Evolutionary conservation across 2,329 filamentous ascomycete species (phyloP), one percentile per base, ranked within the genome.

Genomic region (Penicillium sp.): DNA sequence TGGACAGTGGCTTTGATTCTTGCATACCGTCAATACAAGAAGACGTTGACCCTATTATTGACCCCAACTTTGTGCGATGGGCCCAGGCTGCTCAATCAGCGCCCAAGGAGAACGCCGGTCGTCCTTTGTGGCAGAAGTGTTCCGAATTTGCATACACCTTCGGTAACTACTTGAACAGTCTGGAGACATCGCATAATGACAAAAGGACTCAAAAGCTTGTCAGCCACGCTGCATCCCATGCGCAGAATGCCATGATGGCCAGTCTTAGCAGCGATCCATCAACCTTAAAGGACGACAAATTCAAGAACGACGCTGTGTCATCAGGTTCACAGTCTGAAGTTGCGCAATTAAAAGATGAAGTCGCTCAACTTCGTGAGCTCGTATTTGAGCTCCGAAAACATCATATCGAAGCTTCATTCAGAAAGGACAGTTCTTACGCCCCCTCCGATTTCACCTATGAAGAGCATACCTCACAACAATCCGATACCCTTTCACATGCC

Each of bases 1-100:
- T 76, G 6, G 60, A 67, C 21, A 72, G 71, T 54, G 74, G 75
- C 4, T 72, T 78, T 46, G 62, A 72, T 37, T 69, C 69, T 52
- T 55, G 48, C 8, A 54, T 63, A 19, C 67, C 69, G 16, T 47
- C 59, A 31, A 57, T 64, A 39, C 70, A 74, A 46, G n/a, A 35
- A 16, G 74, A 75, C 46, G 49, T 73, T 29, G 49, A 50, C 14
- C 66, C 62, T 16, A 52, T 63, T 26, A 62, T 56, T 19, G 67
- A 74, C 44, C 55, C 53, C 35, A 55, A 64, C 7, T 56, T 64
- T 13, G 43, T 61, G 9, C 67, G 71, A 21, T 77, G 75, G 75
- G 54, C 53, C 19, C 52, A 58, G 2, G 72, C 68, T 39, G 66
- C 63, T 10, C 57, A 68, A 44, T 31, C 46, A 22, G 58, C 62